Conservation (phyloP, 2,329 filamentous ascomycete genomes). For the Scorias spongiosa region DNA sequence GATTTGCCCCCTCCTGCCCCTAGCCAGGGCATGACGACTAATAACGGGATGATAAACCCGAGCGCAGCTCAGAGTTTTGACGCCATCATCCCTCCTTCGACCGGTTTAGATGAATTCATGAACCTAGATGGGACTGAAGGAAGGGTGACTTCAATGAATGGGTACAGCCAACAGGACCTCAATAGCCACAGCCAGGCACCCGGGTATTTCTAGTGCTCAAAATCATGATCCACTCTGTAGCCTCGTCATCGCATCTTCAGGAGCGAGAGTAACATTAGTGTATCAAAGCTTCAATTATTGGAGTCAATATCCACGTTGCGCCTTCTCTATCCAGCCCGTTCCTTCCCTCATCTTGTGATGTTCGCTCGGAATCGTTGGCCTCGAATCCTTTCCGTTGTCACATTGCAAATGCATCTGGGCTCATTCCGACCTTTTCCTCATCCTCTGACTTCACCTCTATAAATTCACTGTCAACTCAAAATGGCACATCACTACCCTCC, state of each 20-base stretch:
- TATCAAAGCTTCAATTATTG: too few species aligned
- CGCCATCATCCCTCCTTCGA: constrained; percentile 9
- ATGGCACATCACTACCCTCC: too few species aligned
- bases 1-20: constrained; percentile 18
- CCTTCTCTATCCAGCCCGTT: too few species aligned
- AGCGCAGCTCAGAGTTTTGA: constrained; percentile 19
- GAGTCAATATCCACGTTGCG: too few species aligned
- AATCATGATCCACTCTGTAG: neutral
- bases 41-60: constrained; percentile 2
- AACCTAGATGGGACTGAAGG: constrained; percentile 23
- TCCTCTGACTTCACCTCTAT: too few species aligned
- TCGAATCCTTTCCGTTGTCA: too few species aligned
- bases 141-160: neutral
- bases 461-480: too few species aligned
- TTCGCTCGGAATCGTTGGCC: too few species aligned
- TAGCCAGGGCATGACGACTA: constrained; percentile 3
- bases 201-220: neutral
- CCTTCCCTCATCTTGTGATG: too few species aligned
- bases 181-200: neutral
- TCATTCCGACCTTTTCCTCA: too few species aligned
- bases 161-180: neutral
- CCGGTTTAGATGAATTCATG: constrained; percentile 27
- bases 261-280: too few species aligned
- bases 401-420: too few species aligned
- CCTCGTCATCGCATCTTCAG: neutral